Evolutionary conservation across 164 flowering plant genomes (phyloP).

Genomic region (Dillenia suffruticosa): DNA sequence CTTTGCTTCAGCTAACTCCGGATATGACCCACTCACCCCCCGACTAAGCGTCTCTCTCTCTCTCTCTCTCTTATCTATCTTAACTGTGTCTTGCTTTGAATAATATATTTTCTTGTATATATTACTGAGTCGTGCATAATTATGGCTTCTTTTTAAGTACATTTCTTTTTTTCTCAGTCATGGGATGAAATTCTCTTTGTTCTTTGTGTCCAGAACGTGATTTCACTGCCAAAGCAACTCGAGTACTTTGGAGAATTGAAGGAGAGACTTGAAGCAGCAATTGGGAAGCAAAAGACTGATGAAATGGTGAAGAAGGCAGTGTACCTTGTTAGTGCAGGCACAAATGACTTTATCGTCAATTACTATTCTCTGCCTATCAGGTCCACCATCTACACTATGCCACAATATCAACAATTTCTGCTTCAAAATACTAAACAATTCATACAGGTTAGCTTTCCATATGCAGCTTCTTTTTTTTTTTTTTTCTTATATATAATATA

Average conservation of each 20-base stretch:
- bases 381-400: constrained; percentile 11
- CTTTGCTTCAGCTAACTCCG: constrained; percentile 80
- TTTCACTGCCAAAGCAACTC: constrained; percentile 21
- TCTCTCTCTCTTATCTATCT: not conserved
- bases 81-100: no score
- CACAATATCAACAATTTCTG: constrained; percentile 24
- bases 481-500: not conserved
- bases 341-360: constrained; percentile 35
- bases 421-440: constrained; percentile 14
- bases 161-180: no score
- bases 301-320: constrained; percentile 18
- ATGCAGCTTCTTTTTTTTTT: no score
- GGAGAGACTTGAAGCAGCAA: constrained; percentile 7
- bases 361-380: constrained; percentile 25
- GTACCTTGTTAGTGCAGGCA: constrained; percentile 30
- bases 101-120: no score
- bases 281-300: constrained; percentile 21
- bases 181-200: no score
- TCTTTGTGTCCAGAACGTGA: constrained; percentile 22
- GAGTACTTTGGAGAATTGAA: constrained; percentile 34
- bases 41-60: constrained; percentile 20
- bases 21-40: constrained; percentile 59
- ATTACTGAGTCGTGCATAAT: no score
- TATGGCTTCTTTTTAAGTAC: no score
- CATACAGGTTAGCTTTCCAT: constrained; percentile 21